Percentiles rank a stretch among this genome's conserved stretches.
phyloP scores from a whole-genome alignment of 179 eudicot species.

The Beta macrorhiza region DNA sequence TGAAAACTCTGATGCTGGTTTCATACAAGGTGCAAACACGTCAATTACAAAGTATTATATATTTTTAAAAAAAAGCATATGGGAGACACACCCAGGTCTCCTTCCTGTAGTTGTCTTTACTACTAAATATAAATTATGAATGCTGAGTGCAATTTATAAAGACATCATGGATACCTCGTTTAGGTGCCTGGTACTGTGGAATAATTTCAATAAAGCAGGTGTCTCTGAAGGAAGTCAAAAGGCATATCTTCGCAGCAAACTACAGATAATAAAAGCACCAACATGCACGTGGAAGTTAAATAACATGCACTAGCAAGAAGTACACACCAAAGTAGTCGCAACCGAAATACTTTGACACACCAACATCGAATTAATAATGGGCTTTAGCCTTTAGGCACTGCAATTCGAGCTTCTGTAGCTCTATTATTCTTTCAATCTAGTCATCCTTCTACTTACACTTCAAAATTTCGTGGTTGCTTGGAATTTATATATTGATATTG shows the following conservation, averaged over 20 bases:
- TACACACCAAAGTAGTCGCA: slow-evolving; percentile 10
- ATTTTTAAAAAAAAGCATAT: background rate
- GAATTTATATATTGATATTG: background rate
- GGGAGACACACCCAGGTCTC: background rate
- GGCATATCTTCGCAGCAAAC: slow-evolving; percentile 94
- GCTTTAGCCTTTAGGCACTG: background rate
- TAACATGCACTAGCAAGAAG: background rate
- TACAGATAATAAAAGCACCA: slow-evolving; percentile 35
- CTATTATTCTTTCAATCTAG: background rate
- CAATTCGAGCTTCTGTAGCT: background rate
- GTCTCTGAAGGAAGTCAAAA: slow-evolving; percentile 88
- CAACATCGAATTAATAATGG: background rate
- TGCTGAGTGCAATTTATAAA: background rate
- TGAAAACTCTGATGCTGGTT: background rate
- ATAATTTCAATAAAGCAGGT: slow-evolving; percentile 81
- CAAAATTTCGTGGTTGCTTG: background rate
- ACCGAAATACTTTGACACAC: slow-evolving; percentile 5
- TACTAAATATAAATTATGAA: background rate
- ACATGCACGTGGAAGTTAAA: background rate
- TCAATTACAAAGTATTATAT: background rate
- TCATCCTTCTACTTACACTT: slow-evolving; percentile 2
- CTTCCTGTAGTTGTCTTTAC: background rate
- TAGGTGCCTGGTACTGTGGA: slow-evolving; percentile 63
- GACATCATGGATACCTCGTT: slow-evolving; percentile 49
- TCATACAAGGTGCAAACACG: background rate